Percentiles rank a stretch among this genome's conserved stretches.
These are phyloP conservation scores for Claviceps africana DNA, from an alignment of 2,329 filamentous ascomycete genomes.

Conservation along the genomic window DNA sequence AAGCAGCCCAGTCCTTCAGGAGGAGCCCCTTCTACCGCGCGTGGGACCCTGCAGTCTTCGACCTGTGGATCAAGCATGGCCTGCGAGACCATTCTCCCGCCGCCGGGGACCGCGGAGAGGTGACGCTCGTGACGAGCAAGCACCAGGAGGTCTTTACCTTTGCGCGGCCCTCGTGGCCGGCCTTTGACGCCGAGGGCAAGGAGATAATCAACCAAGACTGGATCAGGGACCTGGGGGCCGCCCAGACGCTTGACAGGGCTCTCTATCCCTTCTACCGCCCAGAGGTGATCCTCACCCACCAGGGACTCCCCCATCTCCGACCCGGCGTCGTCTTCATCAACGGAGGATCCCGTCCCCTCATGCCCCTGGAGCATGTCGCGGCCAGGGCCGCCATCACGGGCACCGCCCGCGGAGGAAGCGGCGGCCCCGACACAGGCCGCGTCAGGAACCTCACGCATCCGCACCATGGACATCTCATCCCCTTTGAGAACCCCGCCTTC, in stretches of 20 bases:
- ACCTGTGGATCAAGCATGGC: constrained; percentile 48
- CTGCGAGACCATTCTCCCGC: constrained; percentile 45
- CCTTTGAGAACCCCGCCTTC: constrained; percentile 60
- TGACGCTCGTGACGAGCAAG: constrained; percentile 69
- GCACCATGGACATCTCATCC: constrained; percentile 62
- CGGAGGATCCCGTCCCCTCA: constrained; percentile 45
- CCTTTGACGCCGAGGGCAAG: constrained; percentile 23
- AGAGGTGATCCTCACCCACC: constrained; percentile 44
- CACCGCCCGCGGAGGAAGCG: constrained; percentile 50
- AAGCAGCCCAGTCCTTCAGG: constrained; percentile 52
- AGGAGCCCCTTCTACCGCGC: constrained; percentile 56
- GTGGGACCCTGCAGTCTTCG: constrained; percentile 72
- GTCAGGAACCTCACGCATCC: constrained; percentile 54
- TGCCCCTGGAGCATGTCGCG: constrained; percentile 31
- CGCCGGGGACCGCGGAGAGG: constrained; percentile 23
- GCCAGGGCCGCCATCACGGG: constrained; percentile 53
- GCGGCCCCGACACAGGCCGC: constrained; percentile 47
- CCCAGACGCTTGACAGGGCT: constrained; percentile 20
- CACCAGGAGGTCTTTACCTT: constrained; percentile 71
- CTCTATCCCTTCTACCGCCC: constrained; percentile 51
- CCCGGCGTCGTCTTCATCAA: constrained; percentile 58
- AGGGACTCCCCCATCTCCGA: constrained; percentile 43
- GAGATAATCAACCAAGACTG: constrained; percentile 24
- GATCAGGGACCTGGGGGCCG: constrained; percentile 32
- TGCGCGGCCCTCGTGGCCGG: constrained; percentile 44